Base-by-base conservation (phyloP, 2,329 filamentous ascomycete genomes). In the Nemania sp. region DNA sequence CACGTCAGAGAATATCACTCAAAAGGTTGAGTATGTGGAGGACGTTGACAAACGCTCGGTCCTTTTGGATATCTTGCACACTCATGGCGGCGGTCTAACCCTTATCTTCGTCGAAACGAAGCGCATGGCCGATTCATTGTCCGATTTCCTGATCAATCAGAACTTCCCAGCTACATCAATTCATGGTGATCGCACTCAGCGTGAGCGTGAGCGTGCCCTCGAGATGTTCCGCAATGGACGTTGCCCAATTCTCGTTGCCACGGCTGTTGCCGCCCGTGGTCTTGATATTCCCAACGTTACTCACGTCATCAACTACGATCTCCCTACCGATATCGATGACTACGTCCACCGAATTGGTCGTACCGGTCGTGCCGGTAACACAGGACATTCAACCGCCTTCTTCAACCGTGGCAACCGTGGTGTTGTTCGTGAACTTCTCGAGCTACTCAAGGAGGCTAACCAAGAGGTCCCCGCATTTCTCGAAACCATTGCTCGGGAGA, bases 351-450 rank as follows among this genome's bases (percentile, higher is more conserved):
- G 96, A 81, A 99, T 99, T 78, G 96, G 96, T 91, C 96, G 96
- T 95, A 99, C 96, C 73, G 96, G 96, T 80, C 96, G 96, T 93
- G 96, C 96, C 73, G 96, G 96, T 82, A 99, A 99, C 87, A 98
- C 95, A 77, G 96, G 96, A 91, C 91, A 97, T 74, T 93, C 96
- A 5, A 99, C 96, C 75, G 96, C 96, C 65, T 99, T 99, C 88
- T 98, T 99, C 91, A 99, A 99, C 89, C 95, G 96, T 79, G 95
- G 95, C 79, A 99, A 99, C 88, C 93, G 96, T 77, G 96, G 96
- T 83, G 93, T 99, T 75, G 96, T 98, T 72, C 92, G 96, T 74
- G 96, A 98, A 77, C 90, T 99, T 70, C 89, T 99, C 76, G 96
- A 99, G n/a, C 90, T 99, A 29, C 89, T 99, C 74, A 98, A 98